Base-by-base conservation (phyloP, 164 flowering plant genomes). In the Warburgia ugandensis region DNA sequence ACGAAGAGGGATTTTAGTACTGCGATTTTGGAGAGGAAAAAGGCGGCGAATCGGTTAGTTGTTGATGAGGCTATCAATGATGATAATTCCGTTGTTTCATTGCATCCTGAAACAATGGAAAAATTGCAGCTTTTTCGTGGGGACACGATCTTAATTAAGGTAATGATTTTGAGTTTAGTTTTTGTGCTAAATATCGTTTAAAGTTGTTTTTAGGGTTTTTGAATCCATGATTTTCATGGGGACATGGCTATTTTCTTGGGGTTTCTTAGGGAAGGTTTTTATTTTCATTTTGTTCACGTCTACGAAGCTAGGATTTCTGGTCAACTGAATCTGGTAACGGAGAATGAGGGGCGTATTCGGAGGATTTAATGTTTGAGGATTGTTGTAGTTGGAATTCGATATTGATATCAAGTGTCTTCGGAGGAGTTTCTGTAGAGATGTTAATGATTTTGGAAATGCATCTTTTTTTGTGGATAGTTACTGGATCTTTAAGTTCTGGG, bases 61-160 rank as follows among this genome's bases (percentile, higher is more conserved):
- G 86, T 86, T 1, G 95, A 86, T 41, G 91, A 86, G 55, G 91
- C 91, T 0, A 33, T 68, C 48, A 80, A 83, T 58, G 95, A 86
- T 50, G 95, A 86, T 45, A 86, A 86, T 64, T 86, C 91, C 4
- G 88, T 81, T 9, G 95, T 86, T 22, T n/a, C 84, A 5, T 62
- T 86, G 27, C 77, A 86, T 33, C 85, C 91, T 0, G 83, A 71
- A 0, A 83, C 95, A 10, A 79, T 86, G 95, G 91, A 86, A 45
- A 86, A 86, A 75, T 73, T 86, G 37, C 84, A 80, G 74, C 79
- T 86, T 44, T 86, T 86, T 60, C 83, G 91, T 6, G 91, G 91
- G 0, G 95, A 85, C 51, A 85, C 95, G 0, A 75, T 85, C 60
- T 52, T 80, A 29, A 69, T 85, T 42, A 83, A 86, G 95, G 95